Conservation (phyloP, 179 eudicot genomes). For the Actinidia arguta region DNA sequence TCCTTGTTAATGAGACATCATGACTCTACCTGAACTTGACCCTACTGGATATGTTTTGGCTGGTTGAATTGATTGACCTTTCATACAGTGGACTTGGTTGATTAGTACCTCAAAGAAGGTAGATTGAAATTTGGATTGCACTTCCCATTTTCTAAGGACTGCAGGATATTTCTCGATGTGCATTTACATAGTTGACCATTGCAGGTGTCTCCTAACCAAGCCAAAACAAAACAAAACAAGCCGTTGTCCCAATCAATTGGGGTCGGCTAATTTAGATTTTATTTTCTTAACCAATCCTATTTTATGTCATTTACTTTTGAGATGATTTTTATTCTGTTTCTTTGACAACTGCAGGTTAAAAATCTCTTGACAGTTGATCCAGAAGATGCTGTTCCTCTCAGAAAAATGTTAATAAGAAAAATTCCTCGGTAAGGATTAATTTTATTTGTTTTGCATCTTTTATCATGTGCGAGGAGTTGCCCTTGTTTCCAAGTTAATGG, state of each 20-base stretch:
- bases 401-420: constrained; percentile 80
- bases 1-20: neutral
- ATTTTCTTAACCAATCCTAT: neutral
- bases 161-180: neutral
- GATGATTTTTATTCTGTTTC: neutral
- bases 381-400: constrained; percentile 74
- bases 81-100: neutral
- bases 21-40: neutral
- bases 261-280: neutral
- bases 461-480: neutral
- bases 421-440: constrained; percentile 71
- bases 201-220: neutral
- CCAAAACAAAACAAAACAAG: no score
- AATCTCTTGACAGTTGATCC: constrained; percentile 84
- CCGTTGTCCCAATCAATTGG: no score
- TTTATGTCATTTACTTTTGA: neutral
- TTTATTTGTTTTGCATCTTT: neutral
- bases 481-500: neutral
- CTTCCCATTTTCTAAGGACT: neutral
- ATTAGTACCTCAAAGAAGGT: neutral
- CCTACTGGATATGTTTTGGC: neutral
- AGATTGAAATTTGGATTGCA: neutral
- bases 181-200: neutral
- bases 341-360: constrained; percentile 63
- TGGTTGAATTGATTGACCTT: neutral